A percentile compares a stretch with the other conserved stretches of the same genome.
Evolutionary conservation across 208 protist species (phyloP).

Genomic region (Crithidia brevicula): DNA sequence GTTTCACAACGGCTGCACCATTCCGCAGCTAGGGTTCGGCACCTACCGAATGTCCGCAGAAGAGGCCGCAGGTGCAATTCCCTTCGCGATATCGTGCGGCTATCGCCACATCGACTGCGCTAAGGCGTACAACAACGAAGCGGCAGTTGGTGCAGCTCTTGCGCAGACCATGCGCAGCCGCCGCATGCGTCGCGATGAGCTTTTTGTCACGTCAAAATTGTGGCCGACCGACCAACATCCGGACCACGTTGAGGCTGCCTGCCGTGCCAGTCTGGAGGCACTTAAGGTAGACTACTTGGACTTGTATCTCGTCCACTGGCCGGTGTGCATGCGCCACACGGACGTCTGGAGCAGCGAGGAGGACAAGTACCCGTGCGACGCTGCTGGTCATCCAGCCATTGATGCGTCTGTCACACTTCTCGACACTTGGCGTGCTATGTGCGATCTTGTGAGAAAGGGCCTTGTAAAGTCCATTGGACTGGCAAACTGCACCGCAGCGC

Average conservation of each 20-base stretch:
- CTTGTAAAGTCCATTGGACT: slow-evolving; percentile 91
- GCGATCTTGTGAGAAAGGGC: slow-evolving; percentile 76
- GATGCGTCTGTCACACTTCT: slow-evolving; percentile 55
- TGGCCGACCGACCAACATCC: slow-evolving; percentile 95
- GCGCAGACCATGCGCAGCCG: slow-evolving; percentile 42
- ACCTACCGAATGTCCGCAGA: slow-evolving; percentile 76
- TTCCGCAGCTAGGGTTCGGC: slow-evolving; percentile 91
- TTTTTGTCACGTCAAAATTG: slow-evolving; percentile 96
- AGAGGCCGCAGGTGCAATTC: slow-evolving; percentile 54
- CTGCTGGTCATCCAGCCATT: slow-evolving; percentile 44
- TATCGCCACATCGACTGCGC: slow-evolving; percentile 93
- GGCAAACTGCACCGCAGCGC: slow-evolving; percentile 75
- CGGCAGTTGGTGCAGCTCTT: slow-evolving; percentile 85
- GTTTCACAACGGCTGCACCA: slow-evolving; percentile 55
- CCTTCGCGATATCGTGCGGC: slow-evolving; percentile 73
- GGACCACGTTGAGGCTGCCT: slow-evolving; percentile 86
- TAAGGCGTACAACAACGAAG: slow-evolving; percentile 92
- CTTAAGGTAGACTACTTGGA: slow-evolving; percentile 92
- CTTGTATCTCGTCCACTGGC: slow-evolving; percentile 95
- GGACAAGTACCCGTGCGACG: slow-evolving; percentile 72
- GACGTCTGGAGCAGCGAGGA: slow-evolving; percentile 46
- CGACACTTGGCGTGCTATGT: slow-evolving; percentile 92
- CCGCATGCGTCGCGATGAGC: slow-evolving; percentile 78
- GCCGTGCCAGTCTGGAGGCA: slow-evolving; percentile 74
- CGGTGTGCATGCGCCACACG: slow-evolving; percentile 79